These are phyloP conservation scores for Usnea hakonensis DNA, from an alignment of 495 filamentous ascomycete species.

Conservation along the genomic window DNA sequence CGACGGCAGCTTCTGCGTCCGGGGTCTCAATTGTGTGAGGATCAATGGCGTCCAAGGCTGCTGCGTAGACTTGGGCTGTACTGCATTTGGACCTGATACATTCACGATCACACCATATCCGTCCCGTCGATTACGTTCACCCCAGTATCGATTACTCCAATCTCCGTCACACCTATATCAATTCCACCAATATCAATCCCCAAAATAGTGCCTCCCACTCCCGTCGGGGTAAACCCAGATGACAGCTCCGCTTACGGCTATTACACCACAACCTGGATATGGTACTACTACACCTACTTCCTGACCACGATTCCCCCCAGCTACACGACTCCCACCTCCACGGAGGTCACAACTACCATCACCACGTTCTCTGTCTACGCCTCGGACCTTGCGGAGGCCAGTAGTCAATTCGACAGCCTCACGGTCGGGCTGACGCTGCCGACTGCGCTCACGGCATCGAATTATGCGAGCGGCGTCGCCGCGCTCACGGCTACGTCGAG, in stretches of 20 bases:
- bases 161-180: background rate
- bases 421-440: background rate
- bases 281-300: conserved; percentile 25
- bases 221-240: no score
- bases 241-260: conserved; percentile 22
- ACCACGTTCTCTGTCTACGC: conserved; percentile 17
- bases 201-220: conserved; percentile 45
- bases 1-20: conserved; percentile 24
- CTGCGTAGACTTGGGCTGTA: conserved; percentile 10
- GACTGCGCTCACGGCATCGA: conserved; percentile 1
- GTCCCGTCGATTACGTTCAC: background rate
- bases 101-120: conserved; percentile 1
- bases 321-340: conserved; percentile 10
- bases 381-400: conserved; percentile 15
- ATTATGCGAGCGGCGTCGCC: no score
- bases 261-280: conserved; percentile 11
- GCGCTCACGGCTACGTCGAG: no score
- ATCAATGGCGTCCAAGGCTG: conserved; percentile 10
- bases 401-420: background rate
- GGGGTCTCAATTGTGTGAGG: conserved; percentile 25
- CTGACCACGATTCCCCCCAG: conserved; percentile 16
- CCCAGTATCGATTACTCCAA: background rate
- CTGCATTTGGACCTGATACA: background rate
- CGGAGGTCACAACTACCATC: conserved; percentile 7
- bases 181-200: conserved; percentile 33